Conservation (phyloP, 441 rosid genomes). For the Syzygium syzygioides region DNA sequence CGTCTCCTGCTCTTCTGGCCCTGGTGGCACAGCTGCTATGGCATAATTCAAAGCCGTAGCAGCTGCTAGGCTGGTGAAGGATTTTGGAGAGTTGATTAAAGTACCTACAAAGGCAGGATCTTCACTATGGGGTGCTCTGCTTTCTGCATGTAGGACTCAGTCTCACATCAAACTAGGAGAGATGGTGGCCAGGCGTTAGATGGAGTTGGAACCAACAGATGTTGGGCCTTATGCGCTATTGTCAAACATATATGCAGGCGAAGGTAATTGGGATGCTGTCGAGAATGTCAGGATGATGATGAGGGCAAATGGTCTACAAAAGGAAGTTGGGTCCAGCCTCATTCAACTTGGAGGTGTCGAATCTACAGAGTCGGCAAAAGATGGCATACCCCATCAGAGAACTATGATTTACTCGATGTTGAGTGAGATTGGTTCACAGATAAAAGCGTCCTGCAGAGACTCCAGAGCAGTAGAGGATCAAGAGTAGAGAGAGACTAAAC, state of each 20-base stretch:
- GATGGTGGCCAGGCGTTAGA: slow-evolving; percentile 23
- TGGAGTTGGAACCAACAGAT: slow-evolving; percentile 24
- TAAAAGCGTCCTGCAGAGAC: slow-evolving; percentile 19
- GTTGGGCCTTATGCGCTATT: slow-evolving; percentile 26
- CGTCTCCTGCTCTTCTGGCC: too few species aligned
- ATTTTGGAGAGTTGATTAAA: slow-evolving; percentile 18
- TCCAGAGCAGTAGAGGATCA: neutral
- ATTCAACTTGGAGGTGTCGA: slow-evolving; percentile 3
- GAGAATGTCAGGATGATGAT: slow-evolving; percentile 31
- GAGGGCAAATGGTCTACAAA: slow-evolving; percentile 22
- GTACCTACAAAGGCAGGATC: slow-evolving; percentile 22
- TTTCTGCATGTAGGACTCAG: slow-evolving; percentile 24
- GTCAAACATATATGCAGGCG: slow-evolving; percentile 31
- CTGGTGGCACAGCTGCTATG: too few species aligned
- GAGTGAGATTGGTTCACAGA: slow-evolving; percentile 29
- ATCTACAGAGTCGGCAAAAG: neutral
- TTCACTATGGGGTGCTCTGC: slow-evolving; percentile 29
- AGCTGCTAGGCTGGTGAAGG: slow-evolving; percentile 18
- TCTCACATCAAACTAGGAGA: slow-evolving; percentile 28
- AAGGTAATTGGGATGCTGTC: slow-evolving; percentile 32
- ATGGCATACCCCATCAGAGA: slow-evolving; percentile 15
- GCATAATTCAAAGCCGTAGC: too few species aligned
- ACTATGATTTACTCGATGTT: slow-evolving; percentile 31
- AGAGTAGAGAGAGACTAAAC: neutral
- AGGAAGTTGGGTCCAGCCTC: slow-evolving; percentile 9